Conservation (phyloP, 1,139 yeast species). For the Maudiozyma humilis region DNA sequence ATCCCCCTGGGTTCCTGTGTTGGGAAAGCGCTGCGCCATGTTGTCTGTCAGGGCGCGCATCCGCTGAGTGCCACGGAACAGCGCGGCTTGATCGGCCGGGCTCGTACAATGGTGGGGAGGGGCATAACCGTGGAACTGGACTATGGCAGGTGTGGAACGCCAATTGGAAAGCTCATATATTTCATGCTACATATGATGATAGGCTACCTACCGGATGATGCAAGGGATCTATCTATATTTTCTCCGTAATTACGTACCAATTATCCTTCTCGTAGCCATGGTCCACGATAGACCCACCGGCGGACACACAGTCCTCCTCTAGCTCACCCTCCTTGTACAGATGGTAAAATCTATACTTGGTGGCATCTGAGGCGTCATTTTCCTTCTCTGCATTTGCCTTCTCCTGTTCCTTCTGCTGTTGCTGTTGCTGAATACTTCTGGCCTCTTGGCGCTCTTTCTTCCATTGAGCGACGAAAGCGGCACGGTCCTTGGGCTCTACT, state of each 20-base stretch:
- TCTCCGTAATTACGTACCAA: slow-evolving; percentile 70
- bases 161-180: no score
- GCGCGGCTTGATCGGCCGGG: no score
- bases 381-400: slow-evolving; percentile 12
- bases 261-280: slow-evolving; percentile 89
- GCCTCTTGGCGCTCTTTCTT: slow-evolving; percentile 23
- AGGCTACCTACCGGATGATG: no score
- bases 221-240: slow-evolving; percentile 12
- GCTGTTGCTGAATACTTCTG: slow-evolving; percentile 10
- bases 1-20: no score
- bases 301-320: slow-evolving; percentile 53
- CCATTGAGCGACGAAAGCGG: slow-evolving; percentile 25
- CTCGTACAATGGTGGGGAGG: no score
- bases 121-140: no score
- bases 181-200: no score
- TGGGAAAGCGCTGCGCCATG: no score
- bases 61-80: no score
- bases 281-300: slow-evolving; percentile 59
- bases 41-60: no score
- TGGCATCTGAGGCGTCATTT: slow-evolving; percentile 23
- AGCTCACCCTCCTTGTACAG: slow-evolving; percentile 78
- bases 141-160: no score
- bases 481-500: slow-evolving; percentile 26
- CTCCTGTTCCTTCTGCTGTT: slow-evolving; percentile 8
- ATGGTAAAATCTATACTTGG: slow-evolving; percentile 82